These are phyloP conservation scores for Hypoxylon rubiginosum DNA, from an alignment of 2,329 filamentous ascomycete genomes.

Conservation along the genomic window DNA sequence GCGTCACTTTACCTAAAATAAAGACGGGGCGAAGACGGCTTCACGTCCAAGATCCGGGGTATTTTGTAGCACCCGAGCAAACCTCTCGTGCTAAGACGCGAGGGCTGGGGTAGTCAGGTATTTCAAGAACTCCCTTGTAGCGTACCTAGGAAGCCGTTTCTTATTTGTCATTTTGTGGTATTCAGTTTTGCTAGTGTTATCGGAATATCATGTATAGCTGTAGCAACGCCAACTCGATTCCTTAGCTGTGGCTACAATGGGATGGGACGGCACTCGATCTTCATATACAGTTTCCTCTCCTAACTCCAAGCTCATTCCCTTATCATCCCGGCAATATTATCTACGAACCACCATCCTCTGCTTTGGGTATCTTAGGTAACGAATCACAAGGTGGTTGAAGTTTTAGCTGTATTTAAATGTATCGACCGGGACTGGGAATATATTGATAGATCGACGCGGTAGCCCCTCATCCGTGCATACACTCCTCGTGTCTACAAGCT, in stretches of 20 bases:
- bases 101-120: neutral
- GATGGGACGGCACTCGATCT: neutral
- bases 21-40: no score
- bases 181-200: neutral
- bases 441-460: no score
- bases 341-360: neutral
- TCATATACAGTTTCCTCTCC: neutral
- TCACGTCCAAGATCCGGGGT: no score
- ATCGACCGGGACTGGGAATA: no score
- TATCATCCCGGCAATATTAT: neutral
- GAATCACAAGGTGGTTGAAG: no score
- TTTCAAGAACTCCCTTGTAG: neutral
- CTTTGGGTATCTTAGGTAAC: no score
- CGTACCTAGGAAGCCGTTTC: neutral
- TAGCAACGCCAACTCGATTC: neutral
- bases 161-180: neutral
- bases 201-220: neutral
- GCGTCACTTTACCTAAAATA: no score
- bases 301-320: neutral
- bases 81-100: no score
- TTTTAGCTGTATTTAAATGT: no score
- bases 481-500: no score
- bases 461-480: no score
- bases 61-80: no score
- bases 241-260: neutral